A percentile compares a stretch with the other conserved stretches of the same genome.
Evolutionary conservation across 2,329 filamentous ascomycete genomes (phyloP).

Genomic region (Graphiopsis chlorocephala): DNA sequence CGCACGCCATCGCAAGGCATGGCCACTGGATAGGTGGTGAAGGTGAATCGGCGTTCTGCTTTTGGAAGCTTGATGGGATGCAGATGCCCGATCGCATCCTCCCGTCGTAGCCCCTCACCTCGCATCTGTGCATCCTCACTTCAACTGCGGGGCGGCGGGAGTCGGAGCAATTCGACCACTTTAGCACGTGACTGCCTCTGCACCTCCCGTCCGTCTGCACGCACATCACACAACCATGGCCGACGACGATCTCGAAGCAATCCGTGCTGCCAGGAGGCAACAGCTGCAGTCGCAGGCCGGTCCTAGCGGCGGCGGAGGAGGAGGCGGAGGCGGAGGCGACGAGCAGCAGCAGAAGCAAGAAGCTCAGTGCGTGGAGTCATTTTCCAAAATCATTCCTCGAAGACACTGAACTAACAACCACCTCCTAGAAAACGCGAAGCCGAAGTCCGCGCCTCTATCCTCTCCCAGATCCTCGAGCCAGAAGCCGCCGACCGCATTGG

Average conservation of each 20-base stretch:
- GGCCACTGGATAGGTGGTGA: neutral
- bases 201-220: conserved; percentile 15
- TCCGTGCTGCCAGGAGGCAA: conserved; percentile 85
- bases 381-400: neutral
- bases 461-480: conserved; percentile 90
- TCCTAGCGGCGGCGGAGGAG: conserved; percentile 47
- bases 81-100: neutral
- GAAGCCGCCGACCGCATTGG: conserved; percentile 90
- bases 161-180: conserved; percentile 6
- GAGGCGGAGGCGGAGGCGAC: conserved; percentile 45
- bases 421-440: conserved; percentile 48
- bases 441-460: conserved; percentile 72
- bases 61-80: neutral
- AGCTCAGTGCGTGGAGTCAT: conserved; percentile 13
- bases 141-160: neutral
- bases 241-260: conserved; percentile 70
- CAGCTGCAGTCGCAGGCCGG: conserved; percentile 77
- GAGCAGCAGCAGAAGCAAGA: conserved; percentile 53
- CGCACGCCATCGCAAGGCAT: conserved; percentile 11
- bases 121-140: neutral
- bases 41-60: neutral
- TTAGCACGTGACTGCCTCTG: conserved; percentile 14
- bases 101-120: neutral
- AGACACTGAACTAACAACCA: neutral
- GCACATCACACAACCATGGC: conserved; percentile 48